These are phyloP conservation scores for Mangifera indica DNA, from an alignment of 345 rosid genomes.

Conservation along the genomic window DNA sequence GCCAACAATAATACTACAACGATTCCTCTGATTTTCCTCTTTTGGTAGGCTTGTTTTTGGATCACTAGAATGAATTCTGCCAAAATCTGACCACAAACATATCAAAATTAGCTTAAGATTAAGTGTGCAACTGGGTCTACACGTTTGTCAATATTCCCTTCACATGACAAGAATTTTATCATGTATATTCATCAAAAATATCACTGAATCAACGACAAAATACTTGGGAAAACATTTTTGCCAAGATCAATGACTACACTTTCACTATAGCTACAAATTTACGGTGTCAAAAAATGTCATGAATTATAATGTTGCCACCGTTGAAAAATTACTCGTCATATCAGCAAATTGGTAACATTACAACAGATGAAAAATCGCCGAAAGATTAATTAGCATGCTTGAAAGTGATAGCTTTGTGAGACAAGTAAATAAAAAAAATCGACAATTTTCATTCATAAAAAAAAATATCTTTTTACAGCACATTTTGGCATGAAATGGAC, in stretches of 20 bases:
- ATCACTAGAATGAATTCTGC: neutral
- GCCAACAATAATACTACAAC: neutral
- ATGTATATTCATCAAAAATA: too few relatives aligned
- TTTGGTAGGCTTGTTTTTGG: neutral
- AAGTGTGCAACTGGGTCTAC: neutral
- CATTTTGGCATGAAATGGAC: conserved; percentile 21
- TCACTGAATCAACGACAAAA: too few relatives aligned
- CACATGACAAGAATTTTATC: neutral
- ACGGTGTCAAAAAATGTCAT: too few relatives aligned
- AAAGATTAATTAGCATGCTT: neutral
- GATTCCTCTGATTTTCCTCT: neutral
- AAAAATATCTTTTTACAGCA: neutral
- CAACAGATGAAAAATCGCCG: conserved; percentile 15
- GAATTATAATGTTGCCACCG: neutral
- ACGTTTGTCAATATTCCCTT: neutral
- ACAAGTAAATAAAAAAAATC: neutral
- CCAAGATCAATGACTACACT: too few relatives aligned
- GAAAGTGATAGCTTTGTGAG: neutral
- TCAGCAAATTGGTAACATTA: conserved; percentile 9
- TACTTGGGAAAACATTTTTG: too few relatives aligned
- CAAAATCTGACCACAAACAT: neutral
- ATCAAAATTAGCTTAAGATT: neutral
- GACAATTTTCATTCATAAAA: neutral
- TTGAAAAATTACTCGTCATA: neutral
- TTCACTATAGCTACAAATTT: too few relatives aligned